Evolutionary conservation across 139 green algal species (phyloP).

Genomic region (Chloropicon primus): DNA sequence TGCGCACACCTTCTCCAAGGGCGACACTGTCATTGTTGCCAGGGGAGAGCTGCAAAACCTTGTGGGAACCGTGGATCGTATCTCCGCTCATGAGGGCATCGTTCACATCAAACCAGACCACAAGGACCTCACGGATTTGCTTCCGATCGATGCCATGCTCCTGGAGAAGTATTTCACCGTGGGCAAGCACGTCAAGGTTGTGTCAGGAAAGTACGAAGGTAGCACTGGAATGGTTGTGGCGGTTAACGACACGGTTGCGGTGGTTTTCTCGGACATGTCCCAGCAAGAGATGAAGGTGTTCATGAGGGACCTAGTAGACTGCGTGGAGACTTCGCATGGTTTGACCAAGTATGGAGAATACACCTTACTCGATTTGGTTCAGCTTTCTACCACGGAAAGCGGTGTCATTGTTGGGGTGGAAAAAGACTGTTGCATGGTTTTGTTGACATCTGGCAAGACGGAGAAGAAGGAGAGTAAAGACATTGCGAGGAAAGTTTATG

Average conservation of each 20-base stretch:
- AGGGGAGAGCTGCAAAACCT: background rate
- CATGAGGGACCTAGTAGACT: background rate
- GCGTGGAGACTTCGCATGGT: background rate
- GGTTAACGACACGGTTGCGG: background rate
- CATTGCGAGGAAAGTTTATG: background rate
- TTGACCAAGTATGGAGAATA: background rate
- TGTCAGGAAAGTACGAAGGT: background rate
- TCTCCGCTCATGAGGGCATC: background rate
- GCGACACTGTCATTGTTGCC: background rate
- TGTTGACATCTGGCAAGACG: background rate
- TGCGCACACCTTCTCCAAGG: background rate
- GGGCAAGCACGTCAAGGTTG: background rate
- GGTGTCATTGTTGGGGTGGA: background rate
- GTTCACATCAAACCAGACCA: background rate
- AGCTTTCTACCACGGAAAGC: background rate
- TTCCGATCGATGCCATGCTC: background rate
- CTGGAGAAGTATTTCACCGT: slow-evolving; percentile 6
- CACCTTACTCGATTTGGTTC: background rate
- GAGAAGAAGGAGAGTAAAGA: background rate
- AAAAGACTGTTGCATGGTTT: background rate
- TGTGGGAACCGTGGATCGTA: background rate
- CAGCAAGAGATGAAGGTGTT: background rate
- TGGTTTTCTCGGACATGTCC: background rate
- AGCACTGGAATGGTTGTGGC: background rate
- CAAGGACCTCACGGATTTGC: background rate